Percentiles rank a stretch among this genome's conserved stretches.
These are phyloP conservation scores for Penicillium hesseltinei DNA, from an alignment of 2,329 filamentous ascomycete species.

Conservation along the genomic window DNA sequence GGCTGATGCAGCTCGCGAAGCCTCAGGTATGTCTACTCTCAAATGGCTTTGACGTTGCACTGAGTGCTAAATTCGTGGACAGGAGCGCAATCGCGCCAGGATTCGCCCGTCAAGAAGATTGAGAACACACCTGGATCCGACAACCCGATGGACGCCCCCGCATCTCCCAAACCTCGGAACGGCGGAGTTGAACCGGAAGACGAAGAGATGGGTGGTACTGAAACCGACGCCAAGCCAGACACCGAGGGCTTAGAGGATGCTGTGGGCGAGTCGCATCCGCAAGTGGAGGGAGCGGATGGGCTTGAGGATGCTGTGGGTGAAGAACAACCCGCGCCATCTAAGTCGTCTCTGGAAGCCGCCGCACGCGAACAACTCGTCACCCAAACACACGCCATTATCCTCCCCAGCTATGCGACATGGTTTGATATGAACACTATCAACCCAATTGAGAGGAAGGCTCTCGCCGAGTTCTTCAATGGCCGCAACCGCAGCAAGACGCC, in stretches of 20 bases:
- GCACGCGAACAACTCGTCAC: constrained; percentile 89
- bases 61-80: constrained; percentile 20
- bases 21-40: constrained; percentile 32
- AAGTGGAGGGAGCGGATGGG: constrained; percentile 45
- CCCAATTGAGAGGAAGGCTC: constrained; percentile 85
- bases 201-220: constrained; percentile 74
- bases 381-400: constrained; percentile 92
- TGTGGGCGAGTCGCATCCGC: constrained; percentile 45
- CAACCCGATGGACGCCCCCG: constrained; percentile 68
- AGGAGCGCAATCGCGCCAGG: constrained; percentile 36
- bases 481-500: constrained; percentile 97
- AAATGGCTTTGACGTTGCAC: constrained; percentile 11
- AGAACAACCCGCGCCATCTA: constrained; percentile 64
- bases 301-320: constrained; percentile 44
- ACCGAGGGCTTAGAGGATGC: constrained; percentile 46
- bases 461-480: constrained; percentile 98
- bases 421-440: constrained; percentile 97
- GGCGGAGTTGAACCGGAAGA: constrained; percentile 62
- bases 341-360: constrained; percentile 76
- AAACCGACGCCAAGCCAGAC: constrained; percentile 46
- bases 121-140: constrained; percentile 48
- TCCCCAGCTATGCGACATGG: constrained; percentile 97
- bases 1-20: constrained; percentile 28
- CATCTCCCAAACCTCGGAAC: constrained; percentile 62
- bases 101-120: constrained; percentile 31